Evolutionary conservation across 352 stramenopile species (phyloP), one percentile per base, ranked within the genome.

Genomic region (Phytophthora citrophthora): DNA sequence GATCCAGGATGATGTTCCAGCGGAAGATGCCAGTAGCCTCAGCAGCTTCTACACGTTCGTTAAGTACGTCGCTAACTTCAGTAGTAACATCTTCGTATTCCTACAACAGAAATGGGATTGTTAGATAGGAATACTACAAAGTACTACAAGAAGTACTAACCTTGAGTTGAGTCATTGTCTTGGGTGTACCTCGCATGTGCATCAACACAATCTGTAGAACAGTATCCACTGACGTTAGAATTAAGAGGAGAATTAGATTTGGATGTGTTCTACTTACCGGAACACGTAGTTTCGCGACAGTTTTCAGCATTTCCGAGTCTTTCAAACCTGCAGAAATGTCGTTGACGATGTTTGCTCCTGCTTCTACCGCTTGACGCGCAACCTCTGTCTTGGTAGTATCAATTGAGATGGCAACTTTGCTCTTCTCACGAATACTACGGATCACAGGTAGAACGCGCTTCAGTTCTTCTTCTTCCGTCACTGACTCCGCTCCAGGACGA

Each of bases 311-410:
- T 3, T 80, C 41, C 1, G 79, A 63, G 65, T 99, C 97, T 50
- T 97, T 90, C 23, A 83, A 73, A 3, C 96, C 97, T 0, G 89
- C 97, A 2, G 95, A 99, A 36, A 99, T 94, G 69, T 99, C 98
- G 75, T 99, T 99, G 2, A 99, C 88, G 31, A 99, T 85, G 64
- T 98, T 95, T 0, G 96, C 98, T 8, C 97, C 97, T 5, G 96
- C 95, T 1, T 86, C 68, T 24, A 99, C 77, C 0, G 97, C 96
- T 48, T 85, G 84, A 27, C 67, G 63, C 13, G 97, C 97, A 12
- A 99, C 95, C 6, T 61, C 61, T 0, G 96, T 80, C 65, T 99
- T 96, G 1, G 95, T 88, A 15, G 98, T 99, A 77, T 99, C 98
- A 56, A 99, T 97, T 0, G 95, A 99, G 70, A 99, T 98, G 1